Evolutionary conservation across 2,329 filamentous ascomycete genomes (phyloP), one percentile per base, ranked within the genome.

Genomic region (Calonectria leucothoes): DNA sequence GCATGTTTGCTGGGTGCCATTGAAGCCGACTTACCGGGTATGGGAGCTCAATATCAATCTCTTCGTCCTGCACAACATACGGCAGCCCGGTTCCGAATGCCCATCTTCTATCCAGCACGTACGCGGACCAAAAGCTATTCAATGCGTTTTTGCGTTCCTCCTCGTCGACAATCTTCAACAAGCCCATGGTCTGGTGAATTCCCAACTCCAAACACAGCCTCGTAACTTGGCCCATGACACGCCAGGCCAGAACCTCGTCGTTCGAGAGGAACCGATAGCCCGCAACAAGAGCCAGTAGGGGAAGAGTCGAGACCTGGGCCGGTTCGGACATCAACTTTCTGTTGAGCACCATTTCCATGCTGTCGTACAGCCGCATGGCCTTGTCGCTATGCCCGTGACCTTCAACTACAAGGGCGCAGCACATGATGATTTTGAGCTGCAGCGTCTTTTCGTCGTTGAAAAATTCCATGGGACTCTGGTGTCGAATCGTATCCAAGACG

Each of bases 41-140:
- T 2, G 94, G 95, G 27, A 98, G 85, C 66, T 90, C 90, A 0
- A 93, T 91, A 80, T 98, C 95, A 73, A 98, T 94, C 81, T 98
- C 95, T 20, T 94, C 91, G 80, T 98, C 95, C 76, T 96, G 93
- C 42, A 98, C 88, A 3, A 94, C 93, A 85, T 95, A 98, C 0
- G 95, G 95, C 83, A 98, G 89, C 0, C 95, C 95, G 0, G 94
- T 96, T n/a, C 93, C 94, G 78, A 98, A 95, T 75, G 94, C 95
- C 95, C 95, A 98, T 65, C 95, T 89, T 48, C 95, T 89, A 82
- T 98, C 96, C 48, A 98, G 87, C 5, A 95, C 93, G 81, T 97
- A 98, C 23, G 95, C 92, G 1, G 93, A 92, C 96, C 95, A 98
- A 83, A 97, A 98, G 17, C 94, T 91, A 64, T 93, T 91, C 33